These are phyloP conservation scores for Blastomyces percursus DNA, from an alignment of 2,329 filamentous ascomycete species.

Conservation along the genomic window DNA sequence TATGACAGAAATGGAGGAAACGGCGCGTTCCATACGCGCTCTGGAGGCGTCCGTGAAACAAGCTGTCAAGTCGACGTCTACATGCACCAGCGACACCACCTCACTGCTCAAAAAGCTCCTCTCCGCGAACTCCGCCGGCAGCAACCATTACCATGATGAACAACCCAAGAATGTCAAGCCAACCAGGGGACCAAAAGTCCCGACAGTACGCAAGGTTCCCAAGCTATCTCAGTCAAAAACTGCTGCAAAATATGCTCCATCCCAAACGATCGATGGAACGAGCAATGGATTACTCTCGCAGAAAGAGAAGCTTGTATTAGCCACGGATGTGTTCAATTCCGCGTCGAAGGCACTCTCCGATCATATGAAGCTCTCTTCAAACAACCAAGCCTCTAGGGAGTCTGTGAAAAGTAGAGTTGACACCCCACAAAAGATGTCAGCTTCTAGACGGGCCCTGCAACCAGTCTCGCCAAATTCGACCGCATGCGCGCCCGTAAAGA, in stretches of 20 bases:
- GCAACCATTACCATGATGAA: slow-evolving; percentile 13
- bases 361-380: slow-evolving; percentile 21
- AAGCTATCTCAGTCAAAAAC: slow-evolving; percentile 20
- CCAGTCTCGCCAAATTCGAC: slow-evolving; percentile 23
- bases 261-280: slow-evolving; percentile 18
- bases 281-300: slow-evolving; percentile 22
- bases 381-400: slow-evolving; percentile 10
- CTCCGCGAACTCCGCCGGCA: slow-evolving; percentile 14
- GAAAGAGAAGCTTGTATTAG: slow-evolving; percentile 33
- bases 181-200: slow-evolving; percentile 17
- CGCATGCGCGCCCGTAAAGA: slow-evolving; percentile 18
- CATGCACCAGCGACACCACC: slow-evolving; percentile 40
- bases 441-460: slow-evolving; percentile 17
- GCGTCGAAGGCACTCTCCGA: slow-evolving; percentile 35
- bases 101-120: slow-evolving; percentile 31
- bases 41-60: slow-evolving; percentile 40
- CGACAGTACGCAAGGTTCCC: slow-evolving; percentile 19
- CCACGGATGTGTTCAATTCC: slow-evolving; percentile 38
- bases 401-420: neutral
- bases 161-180: slow-evolving; percentile 18
- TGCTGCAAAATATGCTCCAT: slow-evolving; percentile 18
- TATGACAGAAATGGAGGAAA: slow-evolving; percentile 4
- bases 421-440: slow-evolving; percentile 8
- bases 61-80: slow-evolving; percentile 43
- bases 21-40: slow-evolving; percentile 16